phyloP scores from a whole-genome alignment of 2,329 filamentous ascomycete genomes.

The Acephala macrosclerotiorum region DNA sequence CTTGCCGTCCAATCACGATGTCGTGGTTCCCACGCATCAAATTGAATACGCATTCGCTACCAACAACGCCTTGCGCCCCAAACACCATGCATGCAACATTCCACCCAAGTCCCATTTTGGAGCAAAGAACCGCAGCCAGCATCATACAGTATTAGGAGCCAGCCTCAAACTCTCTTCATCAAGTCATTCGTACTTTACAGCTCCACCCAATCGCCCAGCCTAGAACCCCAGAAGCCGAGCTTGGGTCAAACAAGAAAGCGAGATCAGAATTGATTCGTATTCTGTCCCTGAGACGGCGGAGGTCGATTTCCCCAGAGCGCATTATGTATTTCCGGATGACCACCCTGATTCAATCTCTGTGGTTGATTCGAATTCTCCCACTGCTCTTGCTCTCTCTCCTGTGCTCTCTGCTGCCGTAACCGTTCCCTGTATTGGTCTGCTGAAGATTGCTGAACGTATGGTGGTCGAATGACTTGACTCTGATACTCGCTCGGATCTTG shows the following conservation, averaged over 20 bases:
- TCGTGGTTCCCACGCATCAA: too few species aligned
- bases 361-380: constrained; percentile 30
- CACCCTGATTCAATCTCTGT: not conserved
- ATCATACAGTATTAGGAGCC: constrained; percentile 9
- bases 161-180: constrained; percentile 4
- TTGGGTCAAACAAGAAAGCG: not conserved
- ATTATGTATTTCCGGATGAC: constrained; percentile 27
- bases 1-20: too few species aligned
- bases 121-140: not conserved
- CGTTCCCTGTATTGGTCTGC: constrained; percentile 34
- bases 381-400: constrained; percentile 24
- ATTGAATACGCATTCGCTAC: not conserved
- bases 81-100: not conserved
- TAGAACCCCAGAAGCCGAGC: not conserved
- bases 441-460: constrained; percentile 23
- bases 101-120: not conserved
- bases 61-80: not conserved
- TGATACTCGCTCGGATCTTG: constrained; percentile 27
- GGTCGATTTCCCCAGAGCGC: constrained; percentile 28
- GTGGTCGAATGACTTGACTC: constrained; percentile 28
- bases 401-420: constrained; percentile 27
- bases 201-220: not conserved
- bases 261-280: constrained; percentile 6
- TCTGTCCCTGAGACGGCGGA: not conserved
- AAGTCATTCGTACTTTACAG: constrained; percentile 6